Conservation (phyloP, 345 rosid genomes). For the Hirschfeldia incana region DNA sequence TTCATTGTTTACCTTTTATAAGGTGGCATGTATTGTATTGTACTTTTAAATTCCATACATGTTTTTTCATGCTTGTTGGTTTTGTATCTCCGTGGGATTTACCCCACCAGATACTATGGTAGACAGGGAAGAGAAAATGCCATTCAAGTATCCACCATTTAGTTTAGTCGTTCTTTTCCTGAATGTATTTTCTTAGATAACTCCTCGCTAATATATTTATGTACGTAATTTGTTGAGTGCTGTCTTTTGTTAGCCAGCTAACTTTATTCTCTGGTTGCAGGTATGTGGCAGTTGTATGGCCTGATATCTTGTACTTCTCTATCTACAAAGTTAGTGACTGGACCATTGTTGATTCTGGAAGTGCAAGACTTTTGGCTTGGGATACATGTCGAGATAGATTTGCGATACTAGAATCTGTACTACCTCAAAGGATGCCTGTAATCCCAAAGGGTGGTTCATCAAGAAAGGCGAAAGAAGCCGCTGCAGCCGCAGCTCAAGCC, state of each 20-base stretch:
- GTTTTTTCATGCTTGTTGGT: conserved; percentile 8
- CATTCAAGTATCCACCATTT: conserved; percentile 7
- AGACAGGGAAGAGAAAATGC: neutral
- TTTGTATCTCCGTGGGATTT: conserved; percentile 5
- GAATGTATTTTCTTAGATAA: neutral
- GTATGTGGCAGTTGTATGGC: conserved; percentile 96
- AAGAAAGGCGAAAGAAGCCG: conserved; percentile 95
- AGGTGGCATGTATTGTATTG: neutral
- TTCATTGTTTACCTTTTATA: neutral
- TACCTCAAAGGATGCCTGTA: conserved; percentile 81
- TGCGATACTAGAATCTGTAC: conserved; percentile 82
- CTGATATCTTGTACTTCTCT: conserved; percentile 94
- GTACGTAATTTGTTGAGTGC: neutral
- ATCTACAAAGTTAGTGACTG: conserved; percentile 94
- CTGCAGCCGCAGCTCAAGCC: conserved; percentile 97
- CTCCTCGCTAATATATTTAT: neutral
- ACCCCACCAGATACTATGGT: neutral
- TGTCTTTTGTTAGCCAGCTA: conserved; percentile 21
- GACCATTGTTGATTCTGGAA: conserved; percentile 96
- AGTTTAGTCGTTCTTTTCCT: conserved; percentile 7
- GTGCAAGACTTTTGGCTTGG: conserved; percentile 97
- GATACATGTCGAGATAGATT: conserved; percentile 93
- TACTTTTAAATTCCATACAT: neutral
- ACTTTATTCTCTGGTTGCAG: conserved; percentile 52
- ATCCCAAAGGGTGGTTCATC: conserved; percentile 90